A percentile compares a stretch with the other conserved stretches of the same genome.
phyloP scores from a whole-genome alignment of 2,329 filamentous ascomycete genomes.

The Didymosphaeria variabile region DNA sequence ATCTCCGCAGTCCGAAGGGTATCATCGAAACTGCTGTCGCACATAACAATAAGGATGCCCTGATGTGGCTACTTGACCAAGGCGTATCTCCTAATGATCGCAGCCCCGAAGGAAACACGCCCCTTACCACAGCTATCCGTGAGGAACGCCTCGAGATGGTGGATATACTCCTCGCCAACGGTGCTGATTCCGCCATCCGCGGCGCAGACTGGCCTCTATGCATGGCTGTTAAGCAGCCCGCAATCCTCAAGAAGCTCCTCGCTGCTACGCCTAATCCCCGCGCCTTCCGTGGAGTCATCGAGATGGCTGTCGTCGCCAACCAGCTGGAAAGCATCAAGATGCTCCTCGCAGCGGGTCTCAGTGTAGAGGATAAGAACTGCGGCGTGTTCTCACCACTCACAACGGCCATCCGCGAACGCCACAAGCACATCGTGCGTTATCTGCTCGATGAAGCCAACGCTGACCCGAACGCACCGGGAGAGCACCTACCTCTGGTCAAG shows the following conservation, averaged over 20 bases:
- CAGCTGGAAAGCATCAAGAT: conserved; percentile 73
- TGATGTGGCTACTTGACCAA: conserved; percentile 68
- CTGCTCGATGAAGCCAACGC: conserved; percentile 69
- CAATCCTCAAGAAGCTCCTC: conserved; percentile 67
- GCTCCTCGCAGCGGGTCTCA: conserved; percentile 70
- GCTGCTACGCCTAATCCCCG: conserved; percentile 66
- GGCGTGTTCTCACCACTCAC: conserved; percentile 77
- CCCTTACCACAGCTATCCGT: conserved; percentile 72
- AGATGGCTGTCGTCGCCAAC: conserved; percentile 72
- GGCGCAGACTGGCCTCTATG: conserved; percentile 76
- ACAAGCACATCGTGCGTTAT: conserved; percentile 68
- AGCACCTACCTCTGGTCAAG: conserved; percentile 76
- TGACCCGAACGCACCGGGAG: conserved; percentile 72
- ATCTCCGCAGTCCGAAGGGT: conserved; percentile 68
- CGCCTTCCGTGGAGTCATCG: conserved; percentile 72
- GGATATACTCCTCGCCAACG: conserved; percentile 65
- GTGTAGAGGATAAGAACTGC: conserved; percentile 75
- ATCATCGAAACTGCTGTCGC: conserved; percentile 72
- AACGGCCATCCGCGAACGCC: conserved; percentile 71
- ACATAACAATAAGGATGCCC: conserved; percentile 68
- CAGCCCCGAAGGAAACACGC: conserved; percentile 65
- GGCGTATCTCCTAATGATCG: conserved; percentile 69
- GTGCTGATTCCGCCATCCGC: conserved; percentile 69
- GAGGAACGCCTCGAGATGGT: conserved; percentile 68
- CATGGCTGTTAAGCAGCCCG: conserved; percentile 71